Conservation (phyloP, 106 monocot species). For the Apostasia shenzhenica region DNA sequence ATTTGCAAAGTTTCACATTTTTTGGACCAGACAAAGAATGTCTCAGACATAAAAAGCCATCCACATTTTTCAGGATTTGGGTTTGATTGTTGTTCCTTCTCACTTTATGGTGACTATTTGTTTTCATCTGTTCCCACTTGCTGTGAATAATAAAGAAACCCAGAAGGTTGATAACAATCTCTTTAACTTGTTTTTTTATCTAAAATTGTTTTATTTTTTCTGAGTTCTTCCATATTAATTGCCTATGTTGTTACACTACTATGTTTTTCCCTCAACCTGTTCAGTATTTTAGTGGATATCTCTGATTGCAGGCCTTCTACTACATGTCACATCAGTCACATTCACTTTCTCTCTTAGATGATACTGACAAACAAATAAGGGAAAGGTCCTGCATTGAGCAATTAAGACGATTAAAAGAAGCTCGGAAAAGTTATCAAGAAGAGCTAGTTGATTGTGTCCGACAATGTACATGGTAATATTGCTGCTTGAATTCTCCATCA, state of each 20-base stretch:
- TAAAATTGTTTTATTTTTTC: not conserved
- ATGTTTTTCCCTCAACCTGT: not conserved
- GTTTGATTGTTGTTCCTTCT: too few species aligned
- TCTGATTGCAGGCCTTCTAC: conserved; percentile 75
- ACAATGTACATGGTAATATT: conserved; percentile 73
- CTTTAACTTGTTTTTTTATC: not conserved
- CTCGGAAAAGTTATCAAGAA: conserved; percentile 79
- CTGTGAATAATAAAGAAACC: not conserved
- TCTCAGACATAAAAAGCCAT: too few species aligned
- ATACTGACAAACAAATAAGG: conserved; percentile 88
- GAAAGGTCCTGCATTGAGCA: conserved; percentile 82
- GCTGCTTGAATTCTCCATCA: not conserved
- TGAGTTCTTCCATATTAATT: not conserved
- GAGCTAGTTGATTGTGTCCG: conserved; percentile 84
- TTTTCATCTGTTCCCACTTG: not conserved
- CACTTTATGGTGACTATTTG: too few species aligned
- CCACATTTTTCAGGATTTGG: too few species aligned
- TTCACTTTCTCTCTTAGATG: conserved; percentile 79
- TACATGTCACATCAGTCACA: conserved; percentile 92
- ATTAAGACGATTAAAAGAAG: conserved; percentile 80
- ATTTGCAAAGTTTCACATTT: too few species aligned
- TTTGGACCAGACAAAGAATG: too few species aligned
- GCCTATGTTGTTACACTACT: not conserved
- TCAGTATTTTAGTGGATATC: not conserved
- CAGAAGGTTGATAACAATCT: not conserved